Percentiles rank a stretch among this genome's conserved stretches.
These are phyloP conservation scores for Serendipita sp. DNA, from an alignment of 768 basidiomycete species.

Conservation along the genomic window DNA sequence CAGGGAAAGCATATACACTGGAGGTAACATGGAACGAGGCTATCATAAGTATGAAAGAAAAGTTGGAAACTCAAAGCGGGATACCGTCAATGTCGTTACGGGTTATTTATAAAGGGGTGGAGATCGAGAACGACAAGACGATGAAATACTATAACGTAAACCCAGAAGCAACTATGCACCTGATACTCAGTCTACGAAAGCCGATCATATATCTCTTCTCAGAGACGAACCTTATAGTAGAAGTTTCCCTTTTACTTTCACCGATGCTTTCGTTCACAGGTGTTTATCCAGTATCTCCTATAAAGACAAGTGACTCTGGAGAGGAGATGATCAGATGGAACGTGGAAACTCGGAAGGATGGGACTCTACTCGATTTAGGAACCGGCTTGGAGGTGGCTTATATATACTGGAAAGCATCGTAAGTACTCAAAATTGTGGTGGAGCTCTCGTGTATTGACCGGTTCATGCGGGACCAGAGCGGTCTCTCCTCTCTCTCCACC, in stretches of 20 bases:
- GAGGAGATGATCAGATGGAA: conserved; percentile 22
- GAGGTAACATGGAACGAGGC: too few relatives aligned
- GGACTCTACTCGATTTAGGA: conserved; percentile 18
- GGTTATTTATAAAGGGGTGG: too few relatives aligned
- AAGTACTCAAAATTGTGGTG: neutral
- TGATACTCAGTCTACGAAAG: neutral
- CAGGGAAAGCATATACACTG: too few relatives aligned
- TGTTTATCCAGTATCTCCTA: neutral
- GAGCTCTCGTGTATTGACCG: neutral
- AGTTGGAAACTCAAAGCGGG: too few relatives aligned
- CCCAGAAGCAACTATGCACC: too few relatives aligned
- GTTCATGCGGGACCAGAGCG: neutral
- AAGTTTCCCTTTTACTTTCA: neutral
- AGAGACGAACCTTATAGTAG: neutral
- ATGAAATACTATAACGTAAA: too few relatives aligned
- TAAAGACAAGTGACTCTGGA: neutral
- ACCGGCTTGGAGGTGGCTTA: conserved; percentile 21
- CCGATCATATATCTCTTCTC: neutral
- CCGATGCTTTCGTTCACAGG: neutral
- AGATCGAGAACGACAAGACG: too few relatives aligned
- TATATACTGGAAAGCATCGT: conserved; percentile 24
- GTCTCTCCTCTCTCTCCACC: neutral
- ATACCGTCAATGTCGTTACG: too few relatives aligned
- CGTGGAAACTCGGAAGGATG: conserved; percentile 17
- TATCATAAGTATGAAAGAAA: too few relatives aligned